Percentiles rank a stretch among this genome's conserved stretches.
These are phyloP conservation scores for Dendrobium chrysotoxum DNA, from an alignment of 106 monocot genomes.

Conservation along the genomic window DNA sequence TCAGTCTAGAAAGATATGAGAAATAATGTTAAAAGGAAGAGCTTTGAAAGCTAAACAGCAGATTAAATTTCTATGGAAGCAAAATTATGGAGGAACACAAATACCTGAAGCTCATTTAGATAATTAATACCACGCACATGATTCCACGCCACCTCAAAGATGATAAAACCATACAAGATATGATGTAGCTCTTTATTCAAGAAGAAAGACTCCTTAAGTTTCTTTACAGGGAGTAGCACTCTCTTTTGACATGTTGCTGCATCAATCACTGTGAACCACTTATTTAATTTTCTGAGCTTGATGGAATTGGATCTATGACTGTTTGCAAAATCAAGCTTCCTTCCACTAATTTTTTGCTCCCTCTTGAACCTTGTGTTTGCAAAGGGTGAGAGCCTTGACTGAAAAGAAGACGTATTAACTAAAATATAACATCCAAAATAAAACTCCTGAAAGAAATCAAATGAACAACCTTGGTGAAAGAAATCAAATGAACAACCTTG, in stretches of 20 bases:
- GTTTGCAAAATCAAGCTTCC: constrained; percentile 30
- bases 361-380: constrained; percentile 63
- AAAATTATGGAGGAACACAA: constrained; percentile 5
- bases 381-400: constrained; percentile 97
- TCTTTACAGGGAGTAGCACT: constrained; percentile 61
- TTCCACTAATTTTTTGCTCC: constrained; percentile 32
- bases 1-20: constrained; percentile 56
- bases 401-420: constrained; percentile 18
- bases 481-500: constrained; percentile 69
- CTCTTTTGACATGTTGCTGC: constrained; percentile 51
- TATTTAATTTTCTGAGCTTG: constrained; percentile 23
- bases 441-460: background rate
- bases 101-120: constrained; percentile 93
- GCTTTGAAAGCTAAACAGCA: background rate
- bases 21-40: background rate
- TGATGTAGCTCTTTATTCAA: constrained; percentile 75
- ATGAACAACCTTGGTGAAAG: too few species aligned
- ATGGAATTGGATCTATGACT: constrained; percentile 18
- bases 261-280: constrained; percentile 76
- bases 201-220: constrained; percentile 64
- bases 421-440: background rate
- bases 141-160: constrained; percentile 90
- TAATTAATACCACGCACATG: constrained; percentile 93
- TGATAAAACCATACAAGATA: constrained; percentile 83
- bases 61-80: background rate